Percentiles rank a stretch among this genome's conserved stretches.
phyloP scores from a whole-genome alignment of 176 grass and related monocot genomes.

The Aegilops umbellulata region DNA sequence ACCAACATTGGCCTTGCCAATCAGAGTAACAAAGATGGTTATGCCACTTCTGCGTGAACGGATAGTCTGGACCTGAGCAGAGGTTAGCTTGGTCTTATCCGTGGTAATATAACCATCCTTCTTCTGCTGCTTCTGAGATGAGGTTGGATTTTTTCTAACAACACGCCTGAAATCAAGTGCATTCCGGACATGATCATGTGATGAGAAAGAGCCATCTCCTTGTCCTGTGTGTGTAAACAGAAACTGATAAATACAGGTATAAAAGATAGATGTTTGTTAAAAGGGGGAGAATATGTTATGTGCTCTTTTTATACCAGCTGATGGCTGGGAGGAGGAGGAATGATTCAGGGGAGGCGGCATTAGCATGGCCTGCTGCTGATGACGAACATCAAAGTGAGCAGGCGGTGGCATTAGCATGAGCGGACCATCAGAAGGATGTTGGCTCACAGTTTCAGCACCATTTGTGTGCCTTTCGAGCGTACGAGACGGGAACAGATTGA shows the following conservation, averaged over 20 bases:
- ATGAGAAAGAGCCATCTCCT: too few species aligned
- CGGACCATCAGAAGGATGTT: not conserved
- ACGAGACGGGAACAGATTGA: not conserved
- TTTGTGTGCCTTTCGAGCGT: not conserved
- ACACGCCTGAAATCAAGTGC: too few species aligned
- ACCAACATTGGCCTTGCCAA: not conserved
- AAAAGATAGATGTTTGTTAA: not conserved
- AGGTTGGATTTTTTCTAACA: not conserved
- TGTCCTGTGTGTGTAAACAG: not conserved
- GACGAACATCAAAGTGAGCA: too few species aligned
- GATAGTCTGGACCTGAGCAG: not conserved
- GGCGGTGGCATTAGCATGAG: too few species aligned
- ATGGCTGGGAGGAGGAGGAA: not conserved
- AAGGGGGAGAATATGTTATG: not conserved
- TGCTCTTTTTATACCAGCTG: not conserved
- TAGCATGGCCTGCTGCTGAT: too few species aligned
- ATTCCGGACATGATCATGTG: not conserved
- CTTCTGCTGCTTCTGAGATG: not conserved
- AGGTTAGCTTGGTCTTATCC: not conserved
- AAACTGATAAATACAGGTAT: too few species aligned
- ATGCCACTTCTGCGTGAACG: not conserved
- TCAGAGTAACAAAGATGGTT: not conserved
- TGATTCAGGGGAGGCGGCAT: too few species aligned
- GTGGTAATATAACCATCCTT: not conserved
- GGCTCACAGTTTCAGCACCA: not conserved